Evolutionary conservation across 106 monocot species (phyloP), one percentile per base, ranked within the genome.

Genomic region (Chionographis japonica): DNA sequence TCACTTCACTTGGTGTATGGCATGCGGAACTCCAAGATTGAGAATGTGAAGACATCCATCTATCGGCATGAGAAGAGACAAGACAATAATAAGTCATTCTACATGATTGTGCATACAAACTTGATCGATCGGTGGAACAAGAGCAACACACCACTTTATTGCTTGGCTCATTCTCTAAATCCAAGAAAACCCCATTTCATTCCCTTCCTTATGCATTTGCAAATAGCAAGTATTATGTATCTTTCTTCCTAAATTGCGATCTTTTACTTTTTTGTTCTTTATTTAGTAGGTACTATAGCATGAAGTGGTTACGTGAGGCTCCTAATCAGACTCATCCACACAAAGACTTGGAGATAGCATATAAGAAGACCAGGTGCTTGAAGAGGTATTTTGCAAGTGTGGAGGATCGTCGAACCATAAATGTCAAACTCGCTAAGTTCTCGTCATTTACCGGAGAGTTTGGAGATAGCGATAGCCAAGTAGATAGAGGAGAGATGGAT

Each of bases 121-220:
- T 12, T 51, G 7, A 51, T 51, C 12, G 50, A 51, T 68, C 4
- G 68, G 37, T 70, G 70, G 70, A 40, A 15, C 10, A 70, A 70
- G 20, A 70, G 46, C 46, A 43, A 27, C 35, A 60, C 58, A 3
- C 60, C 61, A 7, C 58, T 72, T 40, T 35, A 72, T 62, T 72
- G 60, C 10, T 27, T 50, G 18, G 52, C 62, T 15, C 27, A 63
- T 63, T 72, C 12, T 41, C 53, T 4, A 72, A 72, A 37, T 64
- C 2, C 4, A 37, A 61, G 4, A 1, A 0, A 27, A 27, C 27
- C 27, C 27, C 27, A 27, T 27, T 27, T 27, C 27, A 27, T 27
- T 27, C 27, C 27, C 27, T 27, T 27, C 27, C 27, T 27, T 27
- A 27, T 27, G 27, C 27, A 27, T 27, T 27, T 27, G 27, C 27